phyloP scores from a whole-genome alignment of 1,284 basidiomycete genomes.

The Ceratobasidium sp. region DNA sequence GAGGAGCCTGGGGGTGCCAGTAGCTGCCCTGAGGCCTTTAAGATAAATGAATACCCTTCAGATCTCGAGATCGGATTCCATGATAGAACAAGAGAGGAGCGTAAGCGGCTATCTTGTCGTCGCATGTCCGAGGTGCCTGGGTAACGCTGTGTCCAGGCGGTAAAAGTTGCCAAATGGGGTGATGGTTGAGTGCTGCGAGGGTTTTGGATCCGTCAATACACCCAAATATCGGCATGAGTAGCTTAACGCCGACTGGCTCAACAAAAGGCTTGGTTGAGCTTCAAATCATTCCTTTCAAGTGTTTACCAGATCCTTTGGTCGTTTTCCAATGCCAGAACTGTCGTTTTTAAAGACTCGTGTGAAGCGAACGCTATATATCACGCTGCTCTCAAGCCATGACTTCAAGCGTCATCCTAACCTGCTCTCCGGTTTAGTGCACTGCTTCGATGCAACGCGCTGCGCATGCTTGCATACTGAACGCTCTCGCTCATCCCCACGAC shows the following conservation, averaged over 20 bases:
- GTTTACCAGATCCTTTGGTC: background rate
- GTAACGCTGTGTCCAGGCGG: constrained; percentile 6
- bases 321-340: no score
- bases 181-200: background rate
- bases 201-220: background rate
- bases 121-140: background rate
- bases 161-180: constrained; percentile 5
- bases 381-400: background rate
- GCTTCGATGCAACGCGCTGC: background rate
- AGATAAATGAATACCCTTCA: background rate
- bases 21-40: background rate
- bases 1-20: background rate
- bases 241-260: background rate
- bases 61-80: background rate
- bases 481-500: background rate
- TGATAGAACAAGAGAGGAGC: background rate
- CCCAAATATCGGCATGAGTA: background rate
- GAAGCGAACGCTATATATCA: background rate
- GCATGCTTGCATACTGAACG: background rate
- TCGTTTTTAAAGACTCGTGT: background rate
- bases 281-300: background rate
- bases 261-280: background rate
- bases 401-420: constrained; percentile 8
- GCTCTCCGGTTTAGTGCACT: background rate
- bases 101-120: background rate